These are phyloP conservation scores for Candolleomyces aberdarensis DNA, from an alignment of 768 basidiomycete genomes.

Conservation along the genomic window DNA sequence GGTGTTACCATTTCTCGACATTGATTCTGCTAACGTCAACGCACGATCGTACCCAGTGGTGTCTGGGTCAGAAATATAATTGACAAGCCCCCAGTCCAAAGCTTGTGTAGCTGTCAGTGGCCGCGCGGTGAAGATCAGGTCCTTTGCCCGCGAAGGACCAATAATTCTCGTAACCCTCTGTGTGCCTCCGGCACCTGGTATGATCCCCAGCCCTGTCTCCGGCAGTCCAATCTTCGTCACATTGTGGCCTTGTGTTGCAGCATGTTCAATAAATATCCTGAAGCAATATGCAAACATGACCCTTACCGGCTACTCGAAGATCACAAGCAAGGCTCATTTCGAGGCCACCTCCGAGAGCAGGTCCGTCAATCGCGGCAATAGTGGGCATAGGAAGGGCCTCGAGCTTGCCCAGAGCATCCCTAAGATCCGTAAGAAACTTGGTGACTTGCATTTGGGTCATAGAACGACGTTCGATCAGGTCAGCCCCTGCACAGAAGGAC, in stretches of 20 bases:
- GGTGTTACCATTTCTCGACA: constrained; percentile 58
- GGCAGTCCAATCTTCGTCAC: constrained; percentile 89
- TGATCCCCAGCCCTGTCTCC: constrained; percentile 75
- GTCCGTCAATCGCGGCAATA: constrained; percentile 90
- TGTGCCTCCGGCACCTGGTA: constrained; percentile 89
- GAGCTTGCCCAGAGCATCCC: constrained; percentile 68
- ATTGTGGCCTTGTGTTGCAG: constrained; percentile 39
- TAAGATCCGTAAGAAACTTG: constrained; percentile 74
- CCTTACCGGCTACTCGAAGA: constrained; percentile 79
- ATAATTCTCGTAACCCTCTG: constrained; percentile 77
- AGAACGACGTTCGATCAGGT: constrained; percentile 78
- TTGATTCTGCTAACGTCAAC: constrained; percentile 63
- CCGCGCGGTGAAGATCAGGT: constrained; percentile 81
- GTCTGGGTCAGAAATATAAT: constrained; percentile 69
- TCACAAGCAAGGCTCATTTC: constrained; percentile 89
- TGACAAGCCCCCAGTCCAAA: constrained; percentile 71
- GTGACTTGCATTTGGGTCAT: constrained; percentile 76
- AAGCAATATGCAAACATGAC: not conserved
- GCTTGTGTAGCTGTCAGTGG: constrained; percentile 67
- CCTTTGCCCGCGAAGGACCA: constrained; percentile 79
- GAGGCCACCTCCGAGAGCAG: constrained; percentile 89
- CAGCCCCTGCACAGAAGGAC: constrained; percentile 90
- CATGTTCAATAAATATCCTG: not conserved
- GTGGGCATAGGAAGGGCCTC: constrained; percentile 85
- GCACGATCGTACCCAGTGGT: constrained; percentile 66